phyloP scores from a whole-genome alignment of 371 early-diverging fungal genomes.

The Saksenaea vasiformis region DNA sequence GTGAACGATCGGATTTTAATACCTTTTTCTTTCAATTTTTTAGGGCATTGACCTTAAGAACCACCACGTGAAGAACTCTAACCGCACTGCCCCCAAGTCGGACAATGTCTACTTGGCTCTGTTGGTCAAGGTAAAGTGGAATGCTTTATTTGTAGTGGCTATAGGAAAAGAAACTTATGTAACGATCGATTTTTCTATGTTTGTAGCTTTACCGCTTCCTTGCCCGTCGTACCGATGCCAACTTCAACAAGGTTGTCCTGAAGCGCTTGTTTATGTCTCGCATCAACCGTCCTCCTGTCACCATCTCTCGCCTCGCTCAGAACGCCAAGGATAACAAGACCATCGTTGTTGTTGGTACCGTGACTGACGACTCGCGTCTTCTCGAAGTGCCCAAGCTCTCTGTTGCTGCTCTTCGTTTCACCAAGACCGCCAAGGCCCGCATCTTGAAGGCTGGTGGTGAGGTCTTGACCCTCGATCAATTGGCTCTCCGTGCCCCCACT shows the following conservation, averaged over 20 bases:
- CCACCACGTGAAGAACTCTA: slow-evolving; percentile 93
- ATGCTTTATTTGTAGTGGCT: not conserved
- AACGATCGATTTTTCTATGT: slow-evolving; percentile 5
- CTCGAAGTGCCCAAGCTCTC: slow-evolving; percentile 90
- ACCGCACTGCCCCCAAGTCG: slow-evolving; percentile 87
- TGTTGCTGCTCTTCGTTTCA: slow-evolving; percentile 90
- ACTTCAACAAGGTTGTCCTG: slow-evolving; percentile 95
- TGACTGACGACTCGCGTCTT: slow-evolving; percentile 92
- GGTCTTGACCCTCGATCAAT: slow-evolving; percentile 93
- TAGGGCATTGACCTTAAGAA: slow-evolving; percentile 97
- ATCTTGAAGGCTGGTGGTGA: slow-evolving; percentile 97
- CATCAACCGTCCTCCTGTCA: slow-evolving; percentile 90
- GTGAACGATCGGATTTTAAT: not conserved
- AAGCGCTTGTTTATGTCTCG: slow-evolving; percentile 96
- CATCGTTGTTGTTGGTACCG: slow-evolving; percentile 87
- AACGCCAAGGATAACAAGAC: slow-evolving; percentile 69
- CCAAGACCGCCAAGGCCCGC: slow-evolving; percentile 90
- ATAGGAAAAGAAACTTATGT: not conserved
- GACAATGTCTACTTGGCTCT: slow-evolving; percentile 94
- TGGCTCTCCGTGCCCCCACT: slow-evolving; percentile 92
- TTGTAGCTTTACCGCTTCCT: slow-evolving; percentile 24
- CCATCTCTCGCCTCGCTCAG: slow-evolving; percentile 79
- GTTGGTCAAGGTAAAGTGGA: slow-evolving; percentile 83
- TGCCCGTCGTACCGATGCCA: slow-evolving; percentile 48
- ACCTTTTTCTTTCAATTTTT: not conserved